Evolutionary conservation across 1,284 basidiomycete species (phyloP).

Genomic region (Mycena sp.): DNA sequence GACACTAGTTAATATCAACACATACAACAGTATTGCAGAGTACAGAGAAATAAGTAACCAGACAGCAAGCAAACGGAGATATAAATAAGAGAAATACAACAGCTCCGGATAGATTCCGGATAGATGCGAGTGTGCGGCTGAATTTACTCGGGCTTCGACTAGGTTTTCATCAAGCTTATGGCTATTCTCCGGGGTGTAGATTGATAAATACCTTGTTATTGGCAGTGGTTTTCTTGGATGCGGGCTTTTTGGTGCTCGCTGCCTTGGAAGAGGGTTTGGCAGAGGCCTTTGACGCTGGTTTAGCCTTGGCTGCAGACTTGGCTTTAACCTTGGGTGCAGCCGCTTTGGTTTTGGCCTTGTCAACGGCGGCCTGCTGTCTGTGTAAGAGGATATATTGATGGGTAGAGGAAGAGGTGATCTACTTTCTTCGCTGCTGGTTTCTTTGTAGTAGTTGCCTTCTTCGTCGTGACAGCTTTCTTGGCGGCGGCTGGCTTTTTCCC

Average conservation of each 20-base stretch:
- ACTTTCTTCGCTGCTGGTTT: slow-evolving; percentile 34
- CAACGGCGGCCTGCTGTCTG: slow-evolving; percentile 17
- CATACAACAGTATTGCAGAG: not conserved
- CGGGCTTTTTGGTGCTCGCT: slow-evolving; percentile 33
- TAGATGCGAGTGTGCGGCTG: too few species aligned
- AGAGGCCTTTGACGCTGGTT: slow-evolving; percentile 40
- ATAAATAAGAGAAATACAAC: not conserved
- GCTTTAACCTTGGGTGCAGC: too few species aligned
- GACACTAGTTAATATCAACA: not conserved
- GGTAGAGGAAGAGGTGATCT: not conserved
- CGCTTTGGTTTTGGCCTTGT: slow-evolving; percentile 45
- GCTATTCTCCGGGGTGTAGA: too few species aligned
- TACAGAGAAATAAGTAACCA: not conserved
- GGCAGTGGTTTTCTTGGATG: slow-evolving; percentile 31
- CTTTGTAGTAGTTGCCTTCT: slow-evolving; percentile 41
- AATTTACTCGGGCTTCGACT: too few species aligned
- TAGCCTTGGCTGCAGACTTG: slow-evolving; percentile 36
- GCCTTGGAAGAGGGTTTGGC: slow-evolving; percentile 40
- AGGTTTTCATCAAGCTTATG: too few species aligned
- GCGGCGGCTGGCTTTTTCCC: slow-evolving; percentile 40
- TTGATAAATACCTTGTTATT: slow-evolving; percentile 26
- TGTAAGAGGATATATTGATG: not conserved
- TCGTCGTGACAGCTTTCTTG: slow-evolving; percentile 44
- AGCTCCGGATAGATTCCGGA: too few species aligned
- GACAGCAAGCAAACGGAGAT: not conserved